Base-by-base conservation (phyloP, 148 eudicot genomes). In the Diospyros lotus region DNA sequence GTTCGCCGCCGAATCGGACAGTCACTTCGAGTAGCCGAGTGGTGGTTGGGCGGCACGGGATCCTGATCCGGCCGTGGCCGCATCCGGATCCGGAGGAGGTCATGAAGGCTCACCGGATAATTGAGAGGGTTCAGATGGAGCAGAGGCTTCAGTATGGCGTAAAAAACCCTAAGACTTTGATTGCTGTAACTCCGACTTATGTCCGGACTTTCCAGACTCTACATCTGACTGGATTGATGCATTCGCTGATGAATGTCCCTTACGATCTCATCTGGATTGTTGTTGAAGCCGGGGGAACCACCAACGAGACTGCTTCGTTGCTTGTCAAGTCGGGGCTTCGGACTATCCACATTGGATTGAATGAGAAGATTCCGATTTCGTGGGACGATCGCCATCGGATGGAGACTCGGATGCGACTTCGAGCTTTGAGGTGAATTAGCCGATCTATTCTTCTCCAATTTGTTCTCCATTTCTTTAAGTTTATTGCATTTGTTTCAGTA, bases 21-120 rank as follows among this genome's bases (percentile, higher is more conserved):
- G 74, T 50, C 64, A 68, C 45, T 17, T 56, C 83, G 46, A 79
- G 82, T 7, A 89, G 91, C 44, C 44, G 91, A 60, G 98, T 95
- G 10, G 96, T 92, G 61, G 98, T 92, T 0, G 98, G 98, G 18
- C 73, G 98, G 50, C 98, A 95, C 73, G 97, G 97, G 84, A 95
- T 95, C 76, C 56, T 84, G 77, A 87, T 92, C 71, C 82, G 97
- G 70, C 98, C 97, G 11, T 95, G 98, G 98, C 98, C 98, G 17
- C 98, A 95, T 81, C 98, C 98, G 75, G 84, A 92, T 74, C 89
- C 94, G 72, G 82, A 69, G 39, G 97, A 94, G 87, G 97, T 94
- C 51, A 83, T 89, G 88, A 77, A 86, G 76, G 97, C 98, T 9
- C 97, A 95, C 58, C 71, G 77, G 90, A 89, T 95, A 67, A 79